Base-by-base conservation (phyloP, 768 basidiomycete species). In the Lactarius quietus region DNA sequence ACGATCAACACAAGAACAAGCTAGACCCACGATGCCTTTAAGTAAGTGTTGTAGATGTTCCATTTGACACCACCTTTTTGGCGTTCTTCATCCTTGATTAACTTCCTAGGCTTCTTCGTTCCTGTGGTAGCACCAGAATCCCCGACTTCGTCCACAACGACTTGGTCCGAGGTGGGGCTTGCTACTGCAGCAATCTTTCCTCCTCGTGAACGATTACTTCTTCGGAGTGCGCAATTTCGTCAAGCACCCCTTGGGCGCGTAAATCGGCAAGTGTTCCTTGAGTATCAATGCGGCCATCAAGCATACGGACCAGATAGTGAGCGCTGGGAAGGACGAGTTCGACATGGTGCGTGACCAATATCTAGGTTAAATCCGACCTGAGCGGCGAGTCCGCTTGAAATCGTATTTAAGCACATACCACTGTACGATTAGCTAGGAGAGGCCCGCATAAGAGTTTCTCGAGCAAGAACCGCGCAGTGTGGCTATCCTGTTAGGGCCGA, bases 41-140 rank as follows among this genome's bases (percentile, higher is more conserved):
- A 72, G 71, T 95, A 92, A 7, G 80, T 78, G 70, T 80, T 79
- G 71, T 84, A 84, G 31, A 82, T 81, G 15, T 77, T 75, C 89
- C 90, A 93, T 71, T 91, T 92, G 35, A 95, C 93, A 41, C 87
- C 86, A 0, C 93, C 94, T 1, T 82, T 81, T 67, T 90, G 90
- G 52, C 92, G 74, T 64, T 92, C 87, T 72, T 95, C 92, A 56
- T 93, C 92, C 72, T 92, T 87, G 63, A 93, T 75, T 14, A 93
- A 76, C 70, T 91, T 89, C 33, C 86, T 77, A 0, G 90, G 87
- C 67, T 86, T 89, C 76, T 87, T 92, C 14, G 68, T 70, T 28
- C 72, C 75, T 28, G 73, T 75, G 7, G 70, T 72, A 1, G 75
- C 72, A 57, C 74, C 72, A 2, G 73, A 69, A 14, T 71, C 68